These are phyloP conservation scores for Alternaria burnsii DNA, from an alignment of 2,329 filamentous ascomycete species.

Conservation along the genomic window DNA sequence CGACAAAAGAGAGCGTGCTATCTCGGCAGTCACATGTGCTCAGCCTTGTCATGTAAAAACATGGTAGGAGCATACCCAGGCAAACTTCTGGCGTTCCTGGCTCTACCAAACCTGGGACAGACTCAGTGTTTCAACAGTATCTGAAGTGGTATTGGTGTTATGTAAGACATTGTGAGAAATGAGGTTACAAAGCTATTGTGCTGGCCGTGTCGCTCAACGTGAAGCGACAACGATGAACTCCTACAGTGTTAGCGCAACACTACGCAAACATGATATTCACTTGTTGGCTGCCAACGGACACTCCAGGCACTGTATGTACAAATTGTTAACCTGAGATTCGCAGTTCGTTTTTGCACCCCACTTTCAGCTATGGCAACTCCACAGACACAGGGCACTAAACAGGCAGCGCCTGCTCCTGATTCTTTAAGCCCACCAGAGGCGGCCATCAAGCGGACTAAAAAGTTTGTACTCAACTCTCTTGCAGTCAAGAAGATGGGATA, in stretches of 20 bases:
- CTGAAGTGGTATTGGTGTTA: background rate
- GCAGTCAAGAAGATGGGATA: slow-evolving; percentile 1
- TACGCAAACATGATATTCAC: background rate
- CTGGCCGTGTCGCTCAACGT: background rate
- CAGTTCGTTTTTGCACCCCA: background rate
- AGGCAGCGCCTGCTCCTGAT: background rate
- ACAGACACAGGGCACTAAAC: background rate
- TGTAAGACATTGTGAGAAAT: background rate
- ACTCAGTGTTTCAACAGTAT: background rate
- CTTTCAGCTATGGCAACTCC: background rate
- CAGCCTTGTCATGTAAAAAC: background rate
- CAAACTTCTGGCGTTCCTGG: background rate
- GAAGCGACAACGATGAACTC: background rate
- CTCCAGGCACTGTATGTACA: no score
- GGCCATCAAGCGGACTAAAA: background rate
- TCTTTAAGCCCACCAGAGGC: background rate
- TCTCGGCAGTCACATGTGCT: background rate
- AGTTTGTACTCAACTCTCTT: background rate
- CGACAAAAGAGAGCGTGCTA: no score
- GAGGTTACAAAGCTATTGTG: background rate
- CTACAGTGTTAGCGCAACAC: background rate
- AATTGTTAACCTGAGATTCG: background rate
- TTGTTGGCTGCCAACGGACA: background rate
- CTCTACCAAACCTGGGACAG: background rate
- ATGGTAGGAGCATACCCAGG: background rate